Percentiles rank a stretch among this genome's conserved stretches.
Evolutionary conservation across 768 basidiomycete genomes (phyloP).

Genomic region (Mycena olivaceomarginata): DNA sequence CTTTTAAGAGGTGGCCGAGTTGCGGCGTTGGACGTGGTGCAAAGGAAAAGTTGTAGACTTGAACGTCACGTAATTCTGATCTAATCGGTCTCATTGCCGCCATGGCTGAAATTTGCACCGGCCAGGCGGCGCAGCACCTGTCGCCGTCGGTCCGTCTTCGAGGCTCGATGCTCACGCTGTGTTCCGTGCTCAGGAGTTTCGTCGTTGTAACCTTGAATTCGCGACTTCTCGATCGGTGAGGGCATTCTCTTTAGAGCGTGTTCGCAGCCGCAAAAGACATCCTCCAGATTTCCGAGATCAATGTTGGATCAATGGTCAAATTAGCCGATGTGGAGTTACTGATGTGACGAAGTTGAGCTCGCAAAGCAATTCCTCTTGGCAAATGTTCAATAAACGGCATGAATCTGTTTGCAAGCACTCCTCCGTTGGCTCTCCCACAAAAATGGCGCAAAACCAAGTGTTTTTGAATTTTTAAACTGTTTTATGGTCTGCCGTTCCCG

Average conservation of each 20-base stretch:
- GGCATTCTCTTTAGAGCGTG: slow-evolving; percentile 17
- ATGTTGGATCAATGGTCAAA: slow-evolving; percentile 24
- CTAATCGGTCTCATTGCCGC: slow-evolving; percentile 13
- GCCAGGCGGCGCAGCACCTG: slow-evolving; percentile 6
- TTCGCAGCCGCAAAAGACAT: slow-evolving; percentile 21
- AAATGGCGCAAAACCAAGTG: slow-evolving; percentile 23
- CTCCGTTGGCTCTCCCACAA: slow-evolving; percentile 19
- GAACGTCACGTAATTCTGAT: slow-evolving; percentile 10
- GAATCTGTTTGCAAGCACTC: slow-evolving; percentile 16
- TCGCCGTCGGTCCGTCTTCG: slow-evolving; percentile 20
- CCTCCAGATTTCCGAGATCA: slow-evolving; percentile 14
- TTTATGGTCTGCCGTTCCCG: slow-evolving; percentile 15
- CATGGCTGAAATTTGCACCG: slow-evolving; percentile 16
- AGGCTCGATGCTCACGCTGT: slow-evolving; percentile 20
- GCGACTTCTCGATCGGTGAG: slow-evolving; percentile 16
- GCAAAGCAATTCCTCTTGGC: slow-evolving; percentile 21
- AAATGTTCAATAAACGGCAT: slow-evolving; percentile 22
- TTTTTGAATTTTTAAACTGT: slow-evolving; percentile 24
- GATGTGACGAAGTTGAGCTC: slow-evolving; percentile 22
- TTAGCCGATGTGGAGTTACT: slow-evolving; percentile 25
- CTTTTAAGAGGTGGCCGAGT: slow-evolving; percentile 15
- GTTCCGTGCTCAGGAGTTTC: slow-evolving; percentile 21
- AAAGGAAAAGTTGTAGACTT: slow-evolving; percentile 15
- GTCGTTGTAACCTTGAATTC: slow-evolving; percentile 18
- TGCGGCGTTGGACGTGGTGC: slow-evolving; percentile 11